Evolutionary conservation across 1,284 basidiomycete species (phyloP).

Genomic region (Agaricales sp.): DNA sequence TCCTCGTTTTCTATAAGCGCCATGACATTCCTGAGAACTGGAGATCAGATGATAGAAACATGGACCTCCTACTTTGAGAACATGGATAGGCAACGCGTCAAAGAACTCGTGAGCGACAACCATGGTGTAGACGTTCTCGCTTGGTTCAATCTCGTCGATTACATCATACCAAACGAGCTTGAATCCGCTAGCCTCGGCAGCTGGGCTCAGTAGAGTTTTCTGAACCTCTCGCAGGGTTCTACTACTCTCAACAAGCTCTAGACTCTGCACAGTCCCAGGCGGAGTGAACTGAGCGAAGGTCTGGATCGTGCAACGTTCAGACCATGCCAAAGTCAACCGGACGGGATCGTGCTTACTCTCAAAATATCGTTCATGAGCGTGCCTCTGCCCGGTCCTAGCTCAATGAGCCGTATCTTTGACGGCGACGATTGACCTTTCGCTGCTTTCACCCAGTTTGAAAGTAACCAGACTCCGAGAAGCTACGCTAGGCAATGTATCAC

Average conservation of each 20-base stretch:
- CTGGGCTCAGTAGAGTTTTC: conserved; percentile 35
- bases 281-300: conserved; percentile 43
- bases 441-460: conserved; percentile 31
- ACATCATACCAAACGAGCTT: conserved; percentile 67
- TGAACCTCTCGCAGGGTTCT: conserved; percentile 58
- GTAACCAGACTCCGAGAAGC: conserved; percentile 81
- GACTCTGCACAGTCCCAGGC: conserved; percentile 32
- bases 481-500: conserved; percentile 29
- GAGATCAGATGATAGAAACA: conserved; percentile 4
- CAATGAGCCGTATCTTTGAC: conserved; percentile 64
- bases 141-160: conserved; percentile 53
- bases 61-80: conserved; percentile 62
- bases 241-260: conserved; percentile 82
- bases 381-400: conserved; percentile 91
- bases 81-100: conserved; percentile 89
- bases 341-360: conserved; percentile 41
- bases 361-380: conserved; percentile 91
- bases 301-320: too few species aligned
- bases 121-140: conserved; percentile 66
- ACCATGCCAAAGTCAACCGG: conserved; percentile 14
- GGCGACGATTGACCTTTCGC: background rate
- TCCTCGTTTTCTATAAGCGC: conserved; percentile 49
- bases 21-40: conserved; percentile 1
- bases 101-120: conserved; percentile 97
- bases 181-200: conserved; percentile 18